phyloP scores from a whole-genome alignment of 495 filamentous ascomycete species.

The Tuber microsphaerosporum region DNA sequence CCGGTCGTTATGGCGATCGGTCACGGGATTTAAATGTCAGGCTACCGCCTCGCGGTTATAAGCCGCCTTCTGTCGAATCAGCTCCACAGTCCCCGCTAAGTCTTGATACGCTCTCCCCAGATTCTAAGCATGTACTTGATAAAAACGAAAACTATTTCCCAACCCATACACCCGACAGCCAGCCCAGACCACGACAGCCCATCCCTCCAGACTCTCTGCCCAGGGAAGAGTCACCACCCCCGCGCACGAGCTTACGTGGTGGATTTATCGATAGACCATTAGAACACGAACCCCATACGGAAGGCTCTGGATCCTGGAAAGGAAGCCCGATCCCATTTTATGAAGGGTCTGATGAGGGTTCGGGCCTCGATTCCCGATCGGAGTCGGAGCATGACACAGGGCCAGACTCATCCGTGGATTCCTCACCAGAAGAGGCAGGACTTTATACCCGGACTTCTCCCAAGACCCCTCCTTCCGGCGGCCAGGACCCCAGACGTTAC shows the following conservation, averaged over 20 bases:
- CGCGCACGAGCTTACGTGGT: background rate
- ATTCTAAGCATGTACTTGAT: constrained; percentile 32
- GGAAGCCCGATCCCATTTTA: constrained; percentile 11
- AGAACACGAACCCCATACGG: constrained; percentile 4
- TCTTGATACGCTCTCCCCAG: constrained; percentile 26
- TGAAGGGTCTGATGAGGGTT: constrained; percentile 14
- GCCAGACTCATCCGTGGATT: background rate
- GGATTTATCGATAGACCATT: background rate
- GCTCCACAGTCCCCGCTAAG: constrained; percentile 21
- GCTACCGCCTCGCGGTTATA: constrained; percentile 20
- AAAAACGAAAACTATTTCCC: constrained; percentile 33
- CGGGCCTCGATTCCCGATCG: constrained; percentile 17
- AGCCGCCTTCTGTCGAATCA: constrained; percentile 29
- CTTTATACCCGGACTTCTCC: constrained; percentile 14
- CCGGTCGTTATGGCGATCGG: constrained; percentile 10
- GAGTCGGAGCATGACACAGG: constrained; percentile 6
- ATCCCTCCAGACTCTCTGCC: constrained; percentile 16
- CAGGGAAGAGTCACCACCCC: background rate
- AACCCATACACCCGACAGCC: constrained; percentile 15
- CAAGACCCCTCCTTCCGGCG: background rate
- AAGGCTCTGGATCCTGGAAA: constrained; percentile 26
- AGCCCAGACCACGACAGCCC: constrained; percentile 20
- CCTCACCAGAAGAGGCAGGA: constrained; percentile 6
- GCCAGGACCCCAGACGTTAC: constrained; percentile 21
- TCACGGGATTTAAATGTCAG: constrained; percentile 7